These are phyloP conservation scores for Cyberlindnera samutprakarnensis DNA, from an alignment of 805 yeast genomes.

Conservation along the genomic window DNA sequence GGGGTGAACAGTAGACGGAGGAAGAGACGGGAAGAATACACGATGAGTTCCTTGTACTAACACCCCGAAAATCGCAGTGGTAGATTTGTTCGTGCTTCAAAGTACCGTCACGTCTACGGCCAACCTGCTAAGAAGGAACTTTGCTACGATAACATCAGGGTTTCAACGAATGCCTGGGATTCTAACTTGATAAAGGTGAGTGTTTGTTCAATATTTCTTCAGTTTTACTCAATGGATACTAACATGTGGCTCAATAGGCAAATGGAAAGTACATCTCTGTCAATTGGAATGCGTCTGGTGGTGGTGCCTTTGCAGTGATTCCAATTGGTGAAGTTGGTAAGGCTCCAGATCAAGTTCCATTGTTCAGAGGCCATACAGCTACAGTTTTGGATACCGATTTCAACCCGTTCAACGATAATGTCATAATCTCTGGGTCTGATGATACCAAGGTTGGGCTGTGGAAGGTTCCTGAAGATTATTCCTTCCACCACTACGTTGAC, in stretches of 20 bases:
- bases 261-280: conserved; percentile 83
- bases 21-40: too few relatives aligned
- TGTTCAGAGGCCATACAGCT: conserved; percentile 94
- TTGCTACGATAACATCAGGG: conserved; percentile 44
- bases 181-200: conserved; percentile 68
- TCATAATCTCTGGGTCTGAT: conserved; percentile 74
- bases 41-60: too few relatives aligned
- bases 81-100: conserved; percentile 92
- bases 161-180: conserved; percentile 94
- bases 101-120: conserved; percentile 93
- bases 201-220: background rate
- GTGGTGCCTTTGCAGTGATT: conserved; percentile 94
- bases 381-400: conserved; percentile 93
- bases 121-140: conserved; percentile 58
- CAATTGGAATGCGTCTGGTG: conserved; percentile 93
- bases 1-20: too few relatives aligned
- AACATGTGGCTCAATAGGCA: conserved; percentile 26
- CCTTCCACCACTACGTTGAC: conserved; percentile 54
- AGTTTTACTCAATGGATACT: background rate
- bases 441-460: conserved; percentile 79
- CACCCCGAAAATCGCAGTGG: conserved; percentile 37
- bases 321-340: conserved; percentile 85
- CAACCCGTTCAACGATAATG: conserved; percentile 78
- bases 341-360: conserved; percentile 86
- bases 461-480: conserved; percentile 79